phyloP scores from a whole-genome alignment of 495 filamentous ascomycete genomes.

The Aspergillus hancockii region DNA sequence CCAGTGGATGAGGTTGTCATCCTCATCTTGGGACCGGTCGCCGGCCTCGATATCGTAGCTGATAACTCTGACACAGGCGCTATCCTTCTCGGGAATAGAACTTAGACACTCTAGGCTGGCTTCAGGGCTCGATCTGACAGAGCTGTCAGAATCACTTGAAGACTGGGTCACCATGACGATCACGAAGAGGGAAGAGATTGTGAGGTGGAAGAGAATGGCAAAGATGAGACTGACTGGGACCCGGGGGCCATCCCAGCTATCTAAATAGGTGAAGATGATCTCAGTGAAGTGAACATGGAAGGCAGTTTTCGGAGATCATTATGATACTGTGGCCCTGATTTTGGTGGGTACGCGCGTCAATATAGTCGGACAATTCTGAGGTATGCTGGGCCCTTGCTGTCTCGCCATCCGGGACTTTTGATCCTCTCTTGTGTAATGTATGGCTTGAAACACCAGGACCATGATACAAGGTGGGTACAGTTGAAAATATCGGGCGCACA shows the following conservation, averaged over 20 bases:
- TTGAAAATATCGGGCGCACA: conserved; percentile 3
- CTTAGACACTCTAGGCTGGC: background rate
- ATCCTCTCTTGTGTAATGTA: background rate
- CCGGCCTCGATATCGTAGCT: conserved; percentile 4
- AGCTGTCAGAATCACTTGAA: background rate
- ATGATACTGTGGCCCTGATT: conserved; percentile 2
- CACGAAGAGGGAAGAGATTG: background rate
- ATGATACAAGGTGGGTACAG: conserved; percentile 5
- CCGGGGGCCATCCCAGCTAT: background rate
- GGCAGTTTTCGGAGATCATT: background rate
- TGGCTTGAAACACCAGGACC: conserved; percentile 3
- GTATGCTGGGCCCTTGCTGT: conserved; percentile 12
- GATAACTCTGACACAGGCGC: conserved; percentile 1
- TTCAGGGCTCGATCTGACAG: background rate
- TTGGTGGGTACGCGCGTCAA: conserved; percentile 9
- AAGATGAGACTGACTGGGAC: background rate
- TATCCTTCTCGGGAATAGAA: conserved; percentile 6
- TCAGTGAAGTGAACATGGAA: background rate
- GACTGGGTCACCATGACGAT: background rate
- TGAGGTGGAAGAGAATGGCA: background rate
- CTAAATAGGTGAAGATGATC: background rate
- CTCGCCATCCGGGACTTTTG: background rate
- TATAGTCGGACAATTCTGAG: conserved; percentile 4
- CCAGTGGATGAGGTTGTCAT: conserved; percentile 15
- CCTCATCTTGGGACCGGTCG: conserved; percentile 9